Evolutionary conservation across 352 stramenopile genomes (phyloP).

Genomic region (Plasmopara muralis): DNA sequence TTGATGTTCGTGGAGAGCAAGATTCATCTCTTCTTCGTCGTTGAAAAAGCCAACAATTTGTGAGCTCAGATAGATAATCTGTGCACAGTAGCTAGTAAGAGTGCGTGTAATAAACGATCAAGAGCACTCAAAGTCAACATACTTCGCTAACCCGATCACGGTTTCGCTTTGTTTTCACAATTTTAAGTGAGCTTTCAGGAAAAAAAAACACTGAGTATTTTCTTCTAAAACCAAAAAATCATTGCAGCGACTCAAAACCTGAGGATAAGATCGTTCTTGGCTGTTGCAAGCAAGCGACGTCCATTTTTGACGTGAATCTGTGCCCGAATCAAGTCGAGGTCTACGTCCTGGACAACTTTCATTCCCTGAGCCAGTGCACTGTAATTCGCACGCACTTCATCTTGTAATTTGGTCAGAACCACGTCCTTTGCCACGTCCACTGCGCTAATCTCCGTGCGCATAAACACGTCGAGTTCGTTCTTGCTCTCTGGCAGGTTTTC

Average conservation of each 20-base stretch:
- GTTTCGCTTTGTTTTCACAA: conserved; percentile 80
- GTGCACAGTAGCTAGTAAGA: conserved; percentile 3
- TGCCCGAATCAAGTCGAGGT: conserved; percentile 74
- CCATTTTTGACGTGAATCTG: conserved; percentile 87
- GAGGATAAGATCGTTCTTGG: conserved; percentile 67
- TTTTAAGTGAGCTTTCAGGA: conserved; percentile 53
- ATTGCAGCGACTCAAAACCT: conserved; percentile 25
- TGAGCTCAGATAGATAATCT: conserved; percentile 23
- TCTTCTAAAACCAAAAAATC: not conserved
- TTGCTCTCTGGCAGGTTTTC: conserved; percentile 51
- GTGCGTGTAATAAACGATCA: not conserved
- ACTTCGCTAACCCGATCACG: conserved; percentile 70
- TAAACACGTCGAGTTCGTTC: conserved; percentile 51
- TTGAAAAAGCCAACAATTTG: conserved; percentile 78
- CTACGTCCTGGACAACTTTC: conserved; percentile 83
- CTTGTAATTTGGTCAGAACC: conserved; percentile 66
- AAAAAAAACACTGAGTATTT: not conserved
- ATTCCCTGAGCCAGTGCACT: conserved; percentile 78
- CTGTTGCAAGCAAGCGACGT: conserved; percentile 53
- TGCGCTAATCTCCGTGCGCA: conserved; percentile 76
- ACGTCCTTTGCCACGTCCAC: conserved; percentile 78
- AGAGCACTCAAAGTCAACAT: not conserved
- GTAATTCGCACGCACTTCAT: conserved; percentile 77
- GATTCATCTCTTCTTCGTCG: conserved; percentile 72
- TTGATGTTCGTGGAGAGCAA: conserved; percentile 45